Evolutionary conservation across 1,284 basidiomycete genomes (phyloP).

Genomic region (Coriolopsis trogii): DNA sequence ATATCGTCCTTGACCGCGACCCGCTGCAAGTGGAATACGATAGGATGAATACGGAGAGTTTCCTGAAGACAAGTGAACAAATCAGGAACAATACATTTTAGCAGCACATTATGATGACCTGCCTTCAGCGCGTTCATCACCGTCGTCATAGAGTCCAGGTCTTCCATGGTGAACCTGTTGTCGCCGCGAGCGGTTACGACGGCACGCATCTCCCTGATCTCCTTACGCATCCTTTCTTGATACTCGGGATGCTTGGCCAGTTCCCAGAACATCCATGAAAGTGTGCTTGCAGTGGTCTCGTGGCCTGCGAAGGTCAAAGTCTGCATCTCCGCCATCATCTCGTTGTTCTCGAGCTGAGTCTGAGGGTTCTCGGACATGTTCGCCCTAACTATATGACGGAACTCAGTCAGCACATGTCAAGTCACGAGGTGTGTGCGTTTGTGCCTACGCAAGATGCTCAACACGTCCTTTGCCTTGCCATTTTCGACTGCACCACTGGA

Average conservation of each 20-base stretch:
- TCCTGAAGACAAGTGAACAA: conserved; percentile 31
- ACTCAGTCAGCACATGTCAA: neutral
- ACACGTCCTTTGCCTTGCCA: conserved; percentile 35
- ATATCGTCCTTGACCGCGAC: conserved; percentile 37
- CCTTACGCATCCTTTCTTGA: conserved; percentile 31
- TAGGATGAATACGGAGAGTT: conserved; percentile 41
- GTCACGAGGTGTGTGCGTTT: too few species aligned
- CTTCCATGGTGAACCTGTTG: conserved; percentile 30
- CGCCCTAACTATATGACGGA: conserved; percentile 46
- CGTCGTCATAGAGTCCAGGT: conserved; percentile 35
- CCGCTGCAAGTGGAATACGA: conserved; percentile 35
- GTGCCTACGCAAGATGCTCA: conserved; percentile 43
- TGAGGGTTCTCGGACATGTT: conserved; percentile 49
- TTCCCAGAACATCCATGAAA: conserved; percentile 35
- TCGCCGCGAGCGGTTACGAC: conserved; percentile 27
- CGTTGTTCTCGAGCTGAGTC: conserved; percentile 48
- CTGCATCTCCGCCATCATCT: conserved; percentile 52
- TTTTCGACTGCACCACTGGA: conserved; percentile 17
- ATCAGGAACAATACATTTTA: neutral
- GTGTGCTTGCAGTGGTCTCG: conserved; percentile 29
- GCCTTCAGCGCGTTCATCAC: conserved; percentile 20
- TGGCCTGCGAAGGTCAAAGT: conserved; percentile 36
- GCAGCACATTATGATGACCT: neutral
- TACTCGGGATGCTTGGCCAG: conserved; percentile 32
- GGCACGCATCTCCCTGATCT: conserved; percentile 29